phyloP scores from a whole-genome alignment of 345 rosid species.

The Eutrema yunnanense region DNA sequence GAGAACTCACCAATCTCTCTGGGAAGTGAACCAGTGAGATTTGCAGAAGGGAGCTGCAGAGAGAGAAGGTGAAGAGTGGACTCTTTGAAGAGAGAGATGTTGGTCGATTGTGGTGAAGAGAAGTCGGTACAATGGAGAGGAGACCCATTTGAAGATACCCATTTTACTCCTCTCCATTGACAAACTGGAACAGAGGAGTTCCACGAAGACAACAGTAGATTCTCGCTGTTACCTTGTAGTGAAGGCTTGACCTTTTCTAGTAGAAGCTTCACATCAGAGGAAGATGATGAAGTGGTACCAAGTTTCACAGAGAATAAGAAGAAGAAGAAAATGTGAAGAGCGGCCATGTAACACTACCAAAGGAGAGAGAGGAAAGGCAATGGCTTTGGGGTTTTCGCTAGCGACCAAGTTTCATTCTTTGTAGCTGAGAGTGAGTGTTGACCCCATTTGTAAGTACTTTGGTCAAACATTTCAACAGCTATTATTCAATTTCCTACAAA shows the following conservation, averaged over 20 bases:
- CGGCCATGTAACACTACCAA: conserved; percentile 44
- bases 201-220: conserved; percentile 70
- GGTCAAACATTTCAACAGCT: conserved; percentile 32
- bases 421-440: conserved; percentile 28
- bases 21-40: conserved; percentile 72
- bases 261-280: conserved; percentile 59
- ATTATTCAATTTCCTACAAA: conserved; percentile 16
- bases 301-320: conserved; percentile 7
- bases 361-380: conserved; percentile 12
- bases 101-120: conserved; percentile 55
- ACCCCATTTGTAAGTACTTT: conserved; percentile 19
- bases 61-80: conserved; percentile 61
- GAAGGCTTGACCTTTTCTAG: conserved; percentile 53
- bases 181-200: conserved; percentile 66
- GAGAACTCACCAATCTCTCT: conserved; percentile 76
- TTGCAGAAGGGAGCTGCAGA: conserved; percentile 65
- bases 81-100: conserved; percentile 51
- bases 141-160: conserved; percentile 58
- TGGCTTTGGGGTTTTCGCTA: conserved; percentile 21
- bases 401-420: conserved; percentile 16
- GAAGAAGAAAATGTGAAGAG: conserved; percentile 30
- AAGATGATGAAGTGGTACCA: neutral
- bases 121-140: conserved; percentile 43
- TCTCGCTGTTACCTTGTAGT: conserved; percentile 59
- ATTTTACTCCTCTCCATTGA: conserved; percentile 85